phyloP scores from a whole-genome alignment of 169 alveolate species.

The Theileria equi region DNA sequence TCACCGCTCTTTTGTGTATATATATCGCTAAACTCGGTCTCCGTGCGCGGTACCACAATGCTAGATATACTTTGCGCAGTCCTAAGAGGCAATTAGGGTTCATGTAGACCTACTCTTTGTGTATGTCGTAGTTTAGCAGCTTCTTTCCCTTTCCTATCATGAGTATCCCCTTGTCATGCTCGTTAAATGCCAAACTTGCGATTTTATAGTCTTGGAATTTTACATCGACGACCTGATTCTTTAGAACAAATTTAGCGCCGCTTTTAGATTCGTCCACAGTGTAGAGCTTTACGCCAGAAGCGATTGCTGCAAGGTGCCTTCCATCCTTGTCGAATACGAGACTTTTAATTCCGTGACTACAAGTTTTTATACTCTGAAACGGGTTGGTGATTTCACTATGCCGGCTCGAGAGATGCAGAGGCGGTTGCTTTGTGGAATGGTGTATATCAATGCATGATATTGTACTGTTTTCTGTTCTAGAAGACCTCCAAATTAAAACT shows the following conservation, averaged over 20 bases:
- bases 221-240: neutral
- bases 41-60: slow-evolving; percentile 35
- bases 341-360: slow-evolving; percentile 26
- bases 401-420: too few relatives aligned
- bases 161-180: slow-evolving; percentile 13
- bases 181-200: slow-evolving; percentile 29
- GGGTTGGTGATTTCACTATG: neutral
- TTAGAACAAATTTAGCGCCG: neutral
- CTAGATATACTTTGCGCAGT: slow-evolving; percentile 8
- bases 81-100: neutral
- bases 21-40: slow-evolving; percentile 12
- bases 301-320: slow-evolving; percentile 28
- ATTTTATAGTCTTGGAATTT: neutral
- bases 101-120: slow-evolving; percentile 29
- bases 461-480: too few relatives aligned
- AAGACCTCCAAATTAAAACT: too few relatives aligned
- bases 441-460: too few relatives aligned
- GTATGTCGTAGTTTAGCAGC: slow-evolving; percentile 31
- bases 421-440: too few relatives aligned
- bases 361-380: neutral
- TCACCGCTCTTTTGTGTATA: slow-evolving; percentile 12
- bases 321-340: slow-evolving; percentile 20
- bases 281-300: slow-evolving; percentile 21
- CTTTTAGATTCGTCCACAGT: slow-evolving; percentile 16
- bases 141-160: slow-evolving; percentile 18